A percentile compares a stretch with the other conserved stretches of the same genome.
Evolutionary conservation across 495 filamentous ascomycete genomes (phyloP).

Genomic region (Penicillium diatomitis): DNA sequence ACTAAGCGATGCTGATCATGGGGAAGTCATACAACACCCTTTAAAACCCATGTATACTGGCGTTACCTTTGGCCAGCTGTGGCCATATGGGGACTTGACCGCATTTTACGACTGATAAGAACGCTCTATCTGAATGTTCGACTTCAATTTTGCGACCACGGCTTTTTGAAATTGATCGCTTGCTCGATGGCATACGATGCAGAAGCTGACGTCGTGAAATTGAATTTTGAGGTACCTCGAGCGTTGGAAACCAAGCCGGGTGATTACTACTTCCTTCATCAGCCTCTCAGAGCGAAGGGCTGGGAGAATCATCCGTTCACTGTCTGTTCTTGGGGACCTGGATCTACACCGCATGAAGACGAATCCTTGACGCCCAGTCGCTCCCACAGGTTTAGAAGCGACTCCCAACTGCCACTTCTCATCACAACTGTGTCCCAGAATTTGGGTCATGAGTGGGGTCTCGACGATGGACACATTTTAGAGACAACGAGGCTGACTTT

Average conservation of each 20-base stretch:
- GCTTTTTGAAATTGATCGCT: conserved; percentile 15
- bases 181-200: conserved; percentile 37
- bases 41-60: conserved; percentile 40
- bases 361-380: background rate
- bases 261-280: conserved; percentile 50
- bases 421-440: conserved; percentile 1
- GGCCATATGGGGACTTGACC: conserved; percentile 43
- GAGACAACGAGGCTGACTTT: conserved; percentile 23
- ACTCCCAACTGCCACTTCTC: conserved; percentile 26
- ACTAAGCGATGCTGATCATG: background rate
- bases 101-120: conserved; percentile 37
- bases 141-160: conserved; percentile 11
- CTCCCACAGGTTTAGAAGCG: conserved; percentile 5
- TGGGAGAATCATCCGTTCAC: conserved; percentile 59
- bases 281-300: conserved; percentile 36
- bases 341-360: background rate
- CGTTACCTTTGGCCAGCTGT: conserved; percentile 44
- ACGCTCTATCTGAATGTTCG: conserved; percentile 40
- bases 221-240: conserved; percentile 28
- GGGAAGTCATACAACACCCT: conserved; percentile 39
- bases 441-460: too few species aligned
- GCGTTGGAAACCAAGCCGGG: conserved; percentile 35
- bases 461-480: too few species aligned
- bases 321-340: conserved; percentile 35
- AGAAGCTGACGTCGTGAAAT: conserved; percentile 40